Percentiles rank a stretch among this genome's conserved stretches.
Conservation (phyloP, 805 yeast species). For the Candida railenensis region DNA sequence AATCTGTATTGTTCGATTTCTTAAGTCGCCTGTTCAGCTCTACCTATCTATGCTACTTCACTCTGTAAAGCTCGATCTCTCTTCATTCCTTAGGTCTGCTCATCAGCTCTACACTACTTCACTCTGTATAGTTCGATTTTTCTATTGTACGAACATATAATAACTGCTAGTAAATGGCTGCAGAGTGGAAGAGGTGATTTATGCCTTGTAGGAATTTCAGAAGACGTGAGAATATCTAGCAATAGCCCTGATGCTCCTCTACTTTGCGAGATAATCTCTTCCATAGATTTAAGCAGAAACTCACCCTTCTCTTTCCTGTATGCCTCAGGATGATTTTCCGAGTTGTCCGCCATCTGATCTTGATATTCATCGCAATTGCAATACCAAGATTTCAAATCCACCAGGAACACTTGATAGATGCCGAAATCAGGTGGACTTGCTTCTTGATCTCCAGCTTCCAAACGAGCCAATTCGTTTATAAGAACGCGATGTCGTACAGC, state of each 20-base stretch:
- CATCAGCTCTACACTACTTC: too few species aligned
- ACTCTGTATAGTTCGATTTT: background rate
- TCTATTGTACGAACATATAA: constrained; percentile 6
- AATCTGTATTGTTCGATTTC: too few species aligned
- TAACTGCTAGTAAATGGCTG: constrained; percentile 11
- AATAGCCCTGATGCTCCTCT: background rate
- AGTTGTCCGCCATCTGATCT: background rate
- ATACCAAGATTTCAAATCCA: constrained; percentile 28
- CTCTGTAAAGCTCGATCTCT: too few species aligned
- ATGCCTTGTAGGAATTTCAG: constrained; percentile 1
- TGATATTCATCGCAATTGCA: constrained; percentile 29
- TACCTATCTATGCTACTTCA: too few species aligned
- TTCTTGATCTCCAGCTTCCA: background rate
- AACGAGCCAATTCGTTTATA: background rate
- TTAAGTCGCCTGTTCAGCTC: too few species aligned
- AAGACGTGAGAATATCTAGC: background rate
- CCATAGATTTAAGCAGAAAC: background rate
- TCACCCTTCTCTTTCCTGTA: background rate
- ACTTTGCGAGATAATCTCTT: background rate
- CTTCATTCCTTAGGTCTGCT: too few species aligned
- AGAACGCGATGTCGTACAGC: background rate
- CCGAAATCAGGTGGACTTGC: background rate
- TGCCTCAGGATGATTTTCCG: constrained; percentile 1
- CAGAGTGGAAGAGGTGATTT: constrained; percentile 11
- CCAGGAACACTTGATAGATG: constrained; percentile 5